Evolutionary conservation across 116 monocot genomes (phyloP).

Genomic region (Cymodocea nodosa): DNA sequence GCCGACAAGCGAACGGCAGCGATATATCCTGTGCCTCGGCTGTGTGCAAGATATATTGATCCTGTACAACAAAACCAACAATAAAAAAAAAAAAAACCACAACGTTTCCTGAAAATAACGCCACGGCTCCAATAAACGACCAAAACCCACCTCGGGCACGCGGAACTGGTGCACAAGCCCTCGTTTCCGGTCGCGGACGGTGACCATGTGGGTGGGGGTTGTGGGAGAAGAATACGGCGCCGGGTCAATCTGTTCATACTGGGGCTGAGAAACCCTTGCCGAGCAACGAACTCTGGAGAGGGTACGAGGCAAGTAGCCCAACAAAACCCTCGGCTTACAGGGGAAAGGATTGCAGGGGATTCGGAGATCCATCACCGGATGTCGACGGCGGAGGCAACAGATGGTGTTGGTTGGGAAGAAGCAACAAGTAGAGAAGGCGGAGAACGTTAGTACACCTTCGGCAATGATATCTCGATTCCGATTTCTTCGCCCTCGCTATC

Average conservation of each 20-base stretch:
- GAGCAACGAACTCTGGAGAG: neutral
- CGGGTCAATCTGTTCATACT: conserved; percentile 5
- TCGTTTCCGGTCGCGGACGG: conserved; percentile 63
- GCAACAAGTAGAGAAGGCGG: too few relatives aligned
- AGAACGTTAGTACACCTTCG: too few relatives aligned
- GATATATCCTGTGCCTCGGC: conserved; percentile 60
- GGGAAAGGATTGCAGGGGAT: conserved; percentile 9
- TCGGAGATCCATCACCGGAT: conserved; percentile 7
- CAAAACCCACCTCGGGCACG: conserved; percentile 59
- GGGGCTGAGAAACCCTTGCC: neutral
- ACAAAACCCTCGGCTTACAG: neutral
- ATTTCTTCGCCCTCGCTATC: too few relatives aligned
- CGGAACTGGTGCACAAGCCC: conserved; percentile 60
- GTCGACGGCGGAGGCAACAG: too few relatives aligned
- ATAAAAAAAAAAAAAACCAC: neutral
- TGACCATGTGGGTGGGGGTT: conserved; percentile 41
- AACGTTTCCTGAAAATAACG: neutral
- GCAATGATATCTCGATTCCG: too few relatives aligned
- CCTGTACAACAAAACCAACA: conserved; percentile 21
- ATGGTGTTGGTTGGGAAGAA: too few relatives aligned
- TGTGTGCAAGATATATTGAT: conserved; percentile 81
- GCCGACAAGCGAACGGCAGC: conserved; percentile 87
- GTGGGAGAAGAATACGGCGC: conserved; percentile 8
- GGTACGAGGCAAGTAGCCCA: neutral
- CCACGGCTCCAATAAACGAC: neutral